Evolutionary conservation across 2,329 filamentous ascomycete species (phyloP).

Genomic region (Hypoxylon sp.): DNA sequence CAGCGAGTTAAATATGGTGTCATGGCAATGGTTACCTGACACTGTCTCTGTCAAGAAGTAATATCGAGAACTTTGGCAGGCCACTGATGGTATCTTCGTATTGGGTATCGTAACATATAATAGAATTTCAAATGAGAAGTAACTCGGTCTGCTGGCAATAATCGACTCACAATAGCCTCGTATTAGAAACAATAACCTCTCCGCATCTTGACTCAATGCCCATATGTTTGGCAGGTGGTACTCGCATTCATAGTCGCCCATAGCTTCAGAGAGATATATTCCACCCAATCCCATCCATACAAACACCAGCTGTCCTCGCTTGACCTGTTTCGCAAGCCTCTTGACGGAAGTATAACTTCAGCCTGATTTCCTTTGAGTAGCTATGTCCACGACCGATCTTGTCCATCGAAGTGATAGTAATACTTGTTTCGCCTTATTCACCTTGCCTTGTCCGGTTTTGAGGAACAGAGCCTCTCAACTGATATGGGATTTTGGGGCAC

Average conservation of each 20-base stretch:
- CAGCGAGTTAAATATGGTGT: neutral
- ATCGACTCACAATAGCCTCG: neutral
- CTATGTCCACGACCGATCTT: neutral
- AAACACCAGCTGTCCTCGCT: neutral
- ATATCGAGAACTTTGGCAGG: neutral
- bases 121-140: neutral
- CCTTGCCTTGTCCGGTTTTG: too few species aligned
- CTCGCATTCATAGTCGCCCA: neutral
- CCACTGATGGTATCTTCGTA: neutral
- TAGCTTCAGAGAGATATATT: neutral
- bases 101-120: neutral
- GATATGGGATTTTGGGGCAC: neutral
- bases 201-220: neutral
- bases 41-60: neutral
- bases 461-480: neutral
- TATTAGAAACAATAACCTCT: neutral
- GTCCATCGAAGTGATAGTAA: too few species aligned
- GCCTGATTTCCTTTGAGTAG: neutral
- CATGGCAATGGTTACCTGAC: neutral
- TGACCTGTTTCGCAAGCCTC: neutral
- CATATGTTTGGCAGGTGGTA: neutral
- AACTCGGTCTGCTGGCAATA: neutral
- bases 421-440: neutral
- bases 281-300: neutral
- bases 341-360: neutral